Base-by-base conservation (phyloP, 495 filamentous ascomycete genomes). In the Diplogelasinospora grovesii region DNA sequence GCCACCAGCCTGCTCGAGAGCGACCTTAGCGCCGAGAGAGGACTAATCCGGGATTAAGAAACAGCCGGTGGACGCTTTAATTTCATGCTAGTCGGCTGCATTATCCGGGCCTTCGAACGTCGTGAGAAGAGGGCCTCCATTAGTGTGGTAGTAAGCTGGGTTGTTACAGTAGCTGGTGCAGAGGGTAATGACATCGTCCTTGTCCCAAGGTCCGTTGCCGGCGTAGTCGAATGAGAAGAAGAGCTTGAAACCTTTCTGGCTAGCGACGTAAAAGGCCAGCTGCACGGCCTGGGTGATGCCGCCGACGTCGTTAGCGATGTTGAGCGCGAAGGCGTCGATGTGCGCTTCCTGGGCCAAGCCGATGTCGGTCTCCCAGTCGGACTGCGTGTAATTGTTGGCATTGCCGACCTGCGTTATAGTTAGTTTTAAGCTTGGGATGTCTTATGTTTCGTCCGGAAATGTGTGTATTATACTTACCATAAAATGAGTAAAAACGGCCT, bases 291-390 rank as follows among this genome's bases (percentile, higher is more conserved):
- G n/a, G n/a, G n/a, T n/a, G n/a, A n/a, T n/a, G n/a, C n/a, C n/a
- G n/a, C n/a, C n/a, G n/a, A n/a, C n/a, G n/a, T n/a, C n/a, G n/a
- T n/a, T n/a, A n/a, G n/a, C n/a, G n/a, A n/a, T n/a, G n/a, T n/a
- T n/a, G n/a, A n/a, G n/a, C 77, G 76, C 80, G 51, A 85, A 82
- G 4, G 80, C 83, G 23, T 82, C 53, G 46, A 83, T 76, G 21
- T 83, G 43, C 57, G 41, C 43, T 9, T 46, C 46, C 24, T 49
- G 36, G 10, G 61, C 63, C 22, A 57, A 46, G 22, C 53, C 30
- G 27, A 66, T 55, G 32, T 66, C 57, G 25, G 50, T 45, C 24
- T 60, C 46, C 24, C 53, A 60, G 42, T 65, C 56, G 21, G 48
- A 38, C 13, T 55, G 41, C 16, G 34, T 54, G 11, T 55, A 23